Base-by-base conservation (phyloP, 2,329 filamentous ascomycete genomes). In the Rachicladosporium sp. region DNA sequence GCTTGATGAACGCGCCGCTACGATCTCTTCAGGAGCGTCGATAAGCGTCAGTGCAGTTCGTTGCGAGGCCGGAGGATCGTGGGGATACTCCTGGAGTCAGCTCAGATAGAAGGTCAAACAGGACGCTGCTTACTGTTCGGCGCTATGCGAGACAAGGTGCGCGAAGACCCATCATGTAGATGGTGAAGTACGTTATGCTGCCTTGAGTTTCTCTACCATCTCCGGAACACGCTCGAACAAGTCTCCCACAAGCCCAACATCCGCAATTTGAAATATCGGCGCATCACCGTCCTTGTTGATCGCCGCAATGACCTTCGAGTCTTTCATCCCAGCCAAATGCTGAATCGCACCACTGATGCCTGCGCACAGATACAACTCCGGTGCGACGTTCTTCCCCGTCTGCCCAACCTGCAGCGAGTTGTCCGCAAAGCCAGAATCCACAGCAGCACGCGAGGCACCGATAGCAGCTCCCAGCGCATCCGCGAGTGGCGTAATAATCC, bases 301-400 rank as follows among this genome's bases (percentile, higher is more conserved):
- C 10, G 86, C 86, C 13, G 89, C 91, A 67, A 98, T 98, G 43
- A 98, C 91, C 70, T 98, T 98, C 70, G 87, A 95, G 60, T 98
- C 91, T 74, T 98, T 98, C 91, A 98, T 98, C 59, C 91, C 91
- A 27, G 91, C 91, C 65, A 98, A 65, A 70, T 98, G 91, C 67
- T 98, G 91, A 52, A 98, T 98, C 13, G 91, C 91, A 39, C 91
- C 91, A 6, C 86, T 94, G 53, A 98, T 96, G 57, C 91, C 91
- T 9, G 89, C 88, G 39, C 87, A 93, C 51, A 98, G 73, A 61
- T 98, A 98, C 45, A 98, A 69, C 63, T 98, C 81, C 43, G 91
- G 91, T 35, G 91, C 91, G 40, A 98, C 89, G 46, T 96, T 93
- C 75, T 98, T 98, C 56, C 91, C 91, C 10, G 91, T 98, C 71